phyloP scores from a whole-genome alignment of 148 eudicot genomes.

The Suaeda aralocaspica region DNA sequence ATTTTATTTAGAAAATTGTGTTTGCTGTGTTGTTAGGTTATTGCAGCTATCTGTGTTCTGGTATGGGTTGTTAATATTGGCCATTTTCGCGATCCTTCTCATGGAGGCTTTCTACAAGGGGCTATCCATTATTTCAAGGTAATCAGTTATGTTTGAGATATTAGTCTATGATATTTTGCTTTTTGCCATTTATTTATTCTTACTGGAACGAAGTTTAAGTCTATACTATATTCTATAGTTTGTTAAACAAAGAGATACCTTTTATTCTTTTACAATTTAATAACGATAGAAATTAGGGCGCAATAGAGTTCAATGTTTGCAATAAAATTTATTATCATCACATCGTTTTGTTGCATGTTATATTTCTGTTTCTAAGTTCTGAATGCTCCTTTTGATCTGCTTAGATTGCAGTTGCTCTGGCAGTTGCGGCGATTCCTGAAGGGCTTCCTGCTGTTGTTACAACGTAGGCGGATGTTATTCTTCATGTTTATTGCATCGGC shows the following conservation, averaged over 20 bases:
- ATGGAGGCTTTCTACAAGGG: slow-evolving; percentile 90
- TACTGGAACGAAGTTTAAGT: too few relatives aligned
- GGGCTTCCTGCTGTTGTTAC: slow-evolving; percentile 98
- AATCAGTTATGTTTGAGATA: slow-evolving; percentile 19
- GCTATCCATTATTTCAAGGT: slow-evolving; percentile 99
- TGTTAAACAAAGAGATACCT: too few relatives aligned
- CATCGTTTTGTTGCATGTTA: not conserved
- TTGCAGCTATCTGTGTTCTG: slow-evolving; percentile 93
- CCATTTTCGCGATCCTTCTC: slow-evolving; percentile 95
- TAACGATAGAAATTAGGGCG: not conserved
- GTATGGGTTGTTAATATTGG: slow-evolving; percentile 99
- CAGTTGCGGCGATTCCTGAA: slow-evolving; percentile 94
- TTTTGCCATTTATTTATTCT: not conserved
- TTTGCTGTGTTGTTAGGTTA: slow-evolving; percentile 52
- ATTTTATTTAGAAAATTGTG: not conserved
- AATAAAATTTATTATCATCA: not conserved
- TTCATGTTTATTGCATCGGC: slow-evolving; percentile 1
- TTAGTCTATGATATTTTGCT: not conserved
- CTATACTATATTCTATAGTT: too few relatives aligned
- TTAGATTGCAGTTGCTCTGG: slow-evolving; percentile 90
- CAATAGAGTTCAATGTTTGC: not conserved
- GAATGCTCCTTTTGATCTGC: slow-evolving; percentile 6
- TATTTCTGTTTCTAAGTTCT: not conserved
- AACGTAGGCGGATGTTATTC: slow-evolving; percentile 46
- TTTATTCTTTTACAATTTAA: too few relatives aligned